phyloP scores from a whole-genome alignment of 2,329 filamentous ascomycete species.

The Penicillium sp. region DNA sequence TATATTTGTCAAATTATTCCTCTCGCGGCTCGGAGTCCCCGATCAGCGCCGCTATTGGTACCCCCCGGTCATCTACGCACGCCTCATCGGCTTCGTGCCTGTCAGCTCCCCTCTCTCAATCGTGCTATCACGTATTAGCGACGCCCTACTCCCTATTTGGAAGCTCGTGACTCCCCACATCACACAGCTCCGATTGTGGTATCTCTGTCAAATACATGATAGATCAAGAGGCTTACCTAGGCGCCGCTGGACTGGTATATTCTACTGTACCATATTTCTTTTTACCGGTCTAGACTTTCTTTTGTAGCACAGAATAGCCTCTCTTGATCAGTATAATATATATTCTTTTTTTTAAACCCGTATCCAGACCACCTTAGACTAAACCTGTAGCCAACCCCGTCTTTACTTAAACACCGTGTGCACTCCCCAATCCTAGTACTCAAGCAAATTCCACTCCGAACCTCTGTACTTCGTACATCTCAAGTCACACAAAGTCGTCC shows the following conservation, averaged over 20 bases:
- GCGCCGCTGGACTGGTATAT: not conserved
- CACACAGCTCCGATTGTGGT: constrained; percentile 2
- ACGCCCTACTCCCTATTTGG: constrained; percentile 2
- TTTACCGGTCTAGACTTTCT: not conserved
- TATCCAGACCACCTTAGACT: not conserved
- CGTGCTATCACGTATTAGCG: constrained; percentile 6
- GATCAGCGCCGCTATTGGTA: constrained; percentile 28
- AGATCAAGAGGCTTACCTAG: not conserved
- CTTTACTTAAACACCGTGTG: not conserved
- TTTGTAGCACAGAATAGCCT: not conserved
- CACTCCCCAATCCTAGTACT: not conserved
- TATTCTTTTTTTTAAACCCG: no score
- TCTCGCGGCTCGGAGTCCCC: constrained; percentile 12
- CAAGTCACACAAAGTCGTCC: not conserved
- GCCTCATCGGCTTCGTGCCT: constrained; percentile 20
- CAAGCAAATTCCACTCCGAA: not conserved
- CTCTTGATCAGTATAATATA: not conserved
- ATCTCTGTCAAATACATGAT: not conserved
- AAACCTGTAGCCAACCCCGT: not conserved
- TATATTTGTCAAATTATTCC: constrained; percentile 16
- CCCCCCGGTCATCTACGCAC: constrained; percentile 14
- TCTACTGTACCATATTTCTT: not conserved
- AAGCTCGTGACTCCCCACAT: constrained; percentile 1
- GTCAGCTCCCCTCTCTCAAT: constrained; percentile 13
- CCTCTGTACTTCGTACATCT: not conserved